Percentiles rank a stretch among this genome's conserved stretches.
Evolutionary conservation across 2,329 filamentous ascomycete genomes (phyloP).

Genomic region (Arachnopeziza araneosa): DNA sequence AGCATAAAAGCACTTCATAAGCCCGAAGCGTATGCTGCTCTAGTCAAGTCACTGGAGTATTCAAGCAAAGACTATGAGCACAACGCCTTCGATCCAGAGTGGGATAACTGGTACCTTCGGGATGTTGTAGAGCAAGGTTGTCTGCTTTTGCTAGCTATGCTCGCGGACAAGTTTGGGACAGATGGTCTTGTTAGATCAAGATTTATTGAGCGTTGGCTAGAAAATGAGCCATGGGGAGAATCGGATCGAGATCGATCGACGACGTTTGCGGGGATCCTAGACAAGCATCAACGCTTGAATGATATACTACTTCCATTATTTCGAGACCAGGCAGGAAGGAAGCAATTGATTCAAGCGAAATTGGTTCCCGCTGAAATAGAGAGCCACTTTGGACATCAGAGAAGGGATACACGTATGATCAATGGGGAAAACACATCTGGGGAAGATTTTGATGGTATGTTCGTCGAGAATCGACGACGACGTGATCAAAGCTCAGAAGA

Average conservation of each 20-base stretch:
- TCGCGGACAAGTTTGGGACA: conserved; percentile 49
- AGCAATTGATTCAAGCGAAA: conserved; percentile 23
- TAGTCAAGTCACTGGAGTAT: conserved; percentile 56
- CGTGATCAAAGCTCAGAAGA: conserved; percentile 58
- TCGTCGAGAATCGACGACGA: conserved; percentile 33
- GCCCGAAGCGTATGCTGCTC: conserved; percentile 36
- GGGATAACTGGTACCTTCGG: conserved; percentile 58
- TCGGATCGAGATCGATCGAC: conserved; percentile 45
- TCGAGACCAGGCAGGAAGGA: conserved; percentile 19
- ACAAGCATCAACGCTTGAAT: conserved; percentile 31
- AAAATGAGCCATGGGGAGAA: conserved; percentile 63
- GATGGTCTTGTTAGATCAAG: conserved; percentile 54
- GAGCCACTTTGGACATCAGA: conserved; percentile 36
- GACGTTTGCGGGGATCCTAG: conserved; percentile 41
- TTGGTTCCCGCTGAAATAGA: conserved; percentile 31
- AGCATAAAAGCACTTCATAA: conserved; percentile 23
- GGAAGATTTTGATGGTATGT: conserved; percentile 26
- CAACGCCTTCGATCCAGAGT: conserved; percentile 49
- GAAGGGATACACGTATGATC: conserved; percentile 37
- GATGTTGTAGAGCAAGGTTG: conserved; percentile 57
- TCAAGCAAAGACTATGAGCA: conserved; percentile 45
- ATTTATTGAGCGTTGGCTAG: conserved; percentile 70
- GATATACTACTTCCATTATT: conserved; percentile 41
- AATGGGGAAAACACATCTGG: conserved; percentile 46
- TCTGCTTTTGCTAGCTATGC: conserved; percentile 50